A percentile compares a stretch with the other conserved stretches of the same genome.
phyloP scores from a whole-genome alignment of 2,329 filamentous ascomycete genomes.

The Aspergillus sergii region DNA sequence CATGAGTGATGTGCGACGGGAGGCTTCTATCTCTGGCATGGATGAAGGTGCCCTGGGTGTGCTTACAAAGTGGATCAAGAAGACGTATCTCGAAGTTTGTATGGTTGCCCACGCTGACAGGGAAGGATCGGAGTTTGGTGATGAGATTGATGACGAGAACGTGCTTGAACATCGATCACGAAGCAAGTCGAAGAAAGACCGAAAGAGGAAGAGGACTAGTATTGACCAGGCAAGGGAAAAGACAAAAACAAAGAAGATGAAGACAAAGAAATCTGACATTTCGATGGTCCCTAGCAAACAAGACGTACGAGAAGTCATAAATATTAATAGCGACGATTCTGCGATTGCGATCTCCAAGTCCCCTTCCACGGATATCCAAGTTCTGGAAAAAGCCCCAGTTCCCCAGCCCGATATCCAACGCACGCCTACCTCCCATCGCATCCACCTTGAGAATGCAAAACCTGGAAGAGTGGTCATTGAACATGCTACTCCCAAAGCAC shows the following conservation, averaged over 20 bases:
- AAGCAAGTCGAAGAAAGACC: constrained; percentile 10
- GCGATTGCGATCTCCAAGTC: background rate
- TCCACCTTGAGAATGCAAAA: background rate
- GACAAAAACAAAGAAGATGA: background rate
- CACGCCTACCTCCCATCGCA: background rate
- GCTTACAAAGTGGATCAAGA: constrained; percentile 26
- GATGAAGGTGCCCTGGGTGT: constrained; percentile 10
- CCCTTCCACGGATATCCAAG: background rate
- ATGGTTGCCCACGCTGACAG: constrained; percentile 2
- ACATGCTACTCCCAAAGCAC: background rate
- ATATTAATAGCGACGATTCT: background rate
- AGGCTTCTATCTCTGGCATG: constrained; percentile 22
- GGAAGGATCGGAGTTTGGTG: constrained; percentile 21
- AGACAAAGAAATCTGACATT: too few relatives aligned
- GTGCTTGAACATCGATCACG: background rate
- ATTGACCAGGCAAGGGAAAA: background rate
- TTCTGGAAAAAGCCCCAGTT: background rate
- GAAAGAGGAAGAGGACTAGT: background rate
- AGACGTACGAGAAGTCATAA: background rate
- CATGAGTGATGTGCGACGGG: constrained; percentile 17
- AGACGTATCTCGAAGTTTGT: constrained; percentile 23
- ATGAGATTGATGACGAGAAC: constrained; percentile 25
- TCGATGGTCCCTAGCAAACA: background rate
- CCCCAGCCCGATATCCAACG: constrained; percentile 1
- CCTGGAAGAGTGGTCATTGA: background rate